Evolutionary conservation across 2,329 filamentous ascomycete genomes (phyloP).

Genomic region (Alternaria burnsii): DNA sequence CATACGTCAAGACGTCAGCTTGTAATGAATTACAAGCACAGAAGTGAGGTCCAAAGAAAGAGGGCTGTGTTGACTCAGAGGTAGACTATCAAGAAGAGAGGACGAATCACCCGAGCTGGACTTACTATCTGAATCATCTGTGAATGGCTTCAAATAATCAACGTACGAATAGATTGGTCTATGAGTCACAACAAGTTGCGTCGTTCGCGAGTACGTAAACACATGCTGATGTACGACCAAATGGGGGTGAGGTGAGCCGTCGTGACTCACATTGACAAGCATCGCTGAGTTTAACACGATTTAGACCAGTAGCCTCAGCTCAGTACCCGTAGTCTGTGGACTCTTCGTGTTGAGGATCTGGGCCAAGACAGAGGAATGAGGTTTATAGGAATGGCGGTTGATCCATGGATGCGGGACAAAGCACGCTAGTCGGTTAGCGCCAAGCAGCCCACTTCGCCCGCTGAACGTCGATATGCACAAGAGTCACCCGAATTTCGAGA

Average conservation of each 20-base stretch:
- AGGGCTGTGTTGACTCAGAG: not conserved
- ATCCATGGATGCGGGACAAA: conserved; percentile 20
- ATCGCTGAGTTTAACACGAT: not conserved
- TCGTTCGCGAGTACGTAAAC: too few species aligned
- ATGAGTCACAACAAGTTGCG: not conserved
- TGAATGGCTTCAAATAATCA: not conserved
- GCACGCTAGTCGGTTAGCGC: conserved; percentile 32
- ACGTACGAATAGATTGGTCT: not conserved
- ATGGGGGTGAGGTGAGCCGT: not conserved
- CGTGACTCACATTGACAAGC: not conserved
- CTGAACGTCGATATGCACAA: conserved; percentile 38
- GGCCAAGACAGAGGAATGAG: not conserved
- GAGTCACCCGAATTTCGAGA: conserved; percentile 42
- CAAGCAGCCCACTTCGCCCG: conserved; percentile 41
- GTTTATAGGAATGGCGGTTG: conserved; percentile 1
- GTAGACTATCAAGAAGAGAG: too few species aligned
- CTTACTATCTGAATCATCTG: not conserved
- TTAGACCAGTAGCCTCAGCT: not conserved
- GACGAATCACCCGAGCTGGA: not conserved
- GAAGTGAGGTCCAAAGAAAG: not conserved
- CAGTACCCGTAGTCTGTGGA: not conserved
- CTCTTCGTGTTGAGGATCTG: not conserved
- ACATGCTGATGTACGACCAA: not conserved
- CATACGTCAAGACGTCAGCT: not conserved
- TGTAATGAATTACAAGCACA: not conserved